Conservation (phyloP, 73 alveolate genomes). For the Blepharisma stoltei region DNA sequence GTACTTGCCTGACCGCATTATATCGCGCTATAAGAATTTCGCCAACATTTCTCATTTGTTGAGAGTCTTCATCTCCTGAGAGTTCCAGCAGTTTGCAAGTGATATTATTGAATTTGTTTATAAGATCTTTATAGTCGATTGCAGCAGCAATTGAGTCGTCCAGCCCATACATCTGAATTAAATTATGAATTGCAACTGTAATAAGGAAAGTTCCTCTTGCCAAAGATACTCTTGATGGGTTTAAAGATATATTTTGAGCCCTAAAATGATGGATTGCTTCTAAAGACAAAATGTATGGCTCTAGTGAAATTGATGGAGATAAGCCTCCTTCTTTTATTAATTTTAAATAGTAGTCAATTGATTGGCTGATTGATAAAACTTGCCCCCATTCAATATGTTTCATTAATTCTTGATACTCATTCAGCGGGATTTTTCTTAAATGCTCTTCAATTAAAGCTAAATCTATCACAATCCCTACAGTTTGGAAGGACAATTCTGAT, state of each 20-base stretch:
- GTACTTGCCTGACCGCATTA: background rate
- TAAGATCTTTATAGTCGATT: constrained; percentile 2
- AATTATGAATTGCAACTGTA: background rate
- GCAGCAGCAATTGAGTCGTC: constrained; percentile 23
- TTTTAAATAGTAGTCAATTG: background rate
- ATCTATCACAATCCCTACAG: background rate
- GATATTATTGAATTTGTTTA: background rate
- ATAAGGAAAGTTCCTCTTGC: background rate
- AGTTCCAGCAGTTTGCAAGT: background rate
- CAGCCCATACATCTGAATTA: constrained; percentile 18
- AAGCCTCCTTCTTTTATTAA: constrained; percentile 21
- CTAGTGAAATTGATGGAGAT: background rate
- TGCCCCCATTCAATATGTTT: constrained; percentile 26
- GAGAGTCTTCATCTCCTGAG: constrained; percentile 14
- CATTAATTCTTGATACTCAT: constrained; percentile 22
- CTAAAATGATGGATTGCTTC: constrained; percentile 8
- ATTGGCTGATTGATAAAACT: constrained; percentile 1
- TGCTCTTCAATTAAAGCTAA: constrained; percentile 4
- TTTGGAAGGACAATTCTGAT: background rate
- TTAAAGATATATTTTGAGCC: background rate
- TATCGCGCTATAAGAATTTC: constrained; percentile 1
- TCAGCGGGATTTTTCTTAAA: background rate
- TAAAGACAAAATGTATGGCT: background rate
- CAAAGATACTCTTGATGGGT: background rate
- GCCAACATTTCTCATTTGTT: background rate